Evolutionary conservation across 2,329 filamentous ascomycete genomes (phyloP), one percentile per base, ranked within the genome.

Genomic region (Fusarium sp.): DNA sequence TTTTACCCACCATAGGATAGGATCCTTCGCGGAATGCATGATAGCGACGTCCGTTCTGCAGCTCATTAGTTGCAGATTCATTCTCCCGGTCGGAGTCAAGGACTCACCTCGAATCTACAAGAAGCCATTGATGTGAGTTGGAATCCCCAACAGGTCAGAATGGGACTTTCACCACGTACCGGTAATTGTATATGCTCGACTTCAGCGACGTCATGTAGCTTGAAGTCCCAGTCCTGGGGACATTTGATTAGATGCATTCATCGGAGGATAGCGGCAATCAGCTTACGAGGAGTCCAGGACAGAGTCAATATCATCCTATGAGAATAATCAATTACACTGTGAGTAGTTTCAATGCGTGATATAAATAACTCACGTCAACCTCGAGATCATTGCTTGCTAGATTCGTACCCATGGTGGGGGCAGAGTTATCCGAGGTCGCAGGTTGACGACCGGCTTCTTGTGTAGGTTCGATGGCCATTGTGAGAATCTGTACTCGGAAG

Each of bases 21-120:
- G 68, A 45, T 12, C 68, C 68, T 32, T 68, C 63, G 2, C 65
- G 63, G 21, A 68, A 68, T 11, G 65, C 63, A n/a, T 68, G 65
- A 37, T 68, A 69, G 18, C 63, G 54, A 30, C 68, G 63, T 13
- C 67, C 67, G 0, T 70, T 68, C 63, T 63, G 8, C 5, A 11
- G 0, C 20, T 2, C 3, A 11, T 54, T 4, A 45, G 11, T 27
- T 3, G 1, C 16, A 37, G 32, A 4, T 4, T 27, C 7, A 12
- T 18, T 3, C 7, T 23, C 5, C 4, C 5, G 13, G 4, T 11
- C 8, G 1, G 21, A 28, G 30, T 34, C 5, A 7, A 30, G 2
- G 8, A n/a, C 57, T 42, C 1, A 67, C 67, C 25, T 70, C 67
- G 18, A 56, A 70, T 55, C 67, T 69, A 11, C 5, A 11, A 40